These are phyloP conservation scores for Aureococcus anophagefferens DNA, from an alignment of 108 stramenopile species.

Conservation along the genomic window DNA sequence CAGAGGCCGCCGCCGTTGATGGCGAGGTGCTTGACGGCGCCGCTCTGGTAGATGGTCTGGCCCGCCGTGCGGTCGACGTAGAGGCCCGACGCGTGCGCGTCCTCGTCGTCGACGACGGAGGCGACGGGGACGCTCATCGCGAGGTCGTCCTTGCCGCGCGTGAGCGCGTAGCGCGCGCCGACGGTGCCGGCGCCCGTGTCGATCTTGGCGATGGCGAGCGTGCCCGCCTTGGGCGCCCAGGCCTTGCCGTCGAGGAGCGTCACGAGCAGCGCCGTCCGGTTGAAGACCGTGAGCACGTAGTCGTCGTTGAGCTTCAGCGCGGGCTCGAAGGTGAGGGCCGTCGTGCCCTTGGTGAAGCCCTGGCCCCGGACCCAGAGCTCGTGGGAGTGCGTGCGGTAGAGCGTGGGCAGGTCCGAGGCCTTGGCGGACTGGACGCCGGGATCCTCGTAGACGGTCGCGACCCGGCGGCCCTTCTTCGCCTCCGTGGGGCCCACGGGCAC, in stretches of 20 bases:
- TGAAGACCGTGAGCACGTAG: conserved; percentile 1
- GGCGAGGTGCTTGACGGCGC: neutral
- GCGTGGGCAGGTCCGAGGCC: neutral
- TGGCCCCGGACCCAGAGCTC: conserved; percentile 23
- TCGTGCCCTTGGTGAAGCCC: conserved; percentile 16
- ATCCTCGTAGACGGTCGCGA: conserved; percentile 11
- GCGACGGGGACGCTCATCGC: neutral
- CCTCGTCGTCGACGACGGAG: neutral
- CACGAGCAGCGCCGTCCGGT: neutral
- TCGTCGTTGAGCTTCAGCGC: neutral
- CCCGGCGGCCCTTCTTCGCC: conserved; percentile 6
- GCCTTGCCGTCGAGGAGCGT: neutral
- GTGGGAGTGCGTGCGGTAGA: conserved; percentile 33
- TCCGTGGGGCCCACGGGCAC: conserved; percentile 16
- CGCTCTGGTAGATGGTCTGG: neutral
- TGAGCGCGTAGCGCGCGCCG: neutral
- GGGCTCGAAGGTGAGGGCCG: too few species aligned
- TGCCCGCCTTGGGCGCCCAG: conserved; percentile 1
- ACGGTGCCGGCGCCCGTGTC: neutral
- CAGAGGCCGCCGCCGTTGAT: neutral
- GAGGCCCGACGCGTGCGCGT: neutral
- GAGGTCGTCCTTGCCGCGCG: neutral
- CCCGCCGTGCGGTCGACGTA: neutral
- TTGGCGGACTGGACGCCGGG: neutral
- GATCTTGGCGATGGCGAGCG: neutral